Evolutionary conservation across 1,284 basidiomycete genomes (phyloP).

Genomic region (Ganoderma lingzhi): DNA sequence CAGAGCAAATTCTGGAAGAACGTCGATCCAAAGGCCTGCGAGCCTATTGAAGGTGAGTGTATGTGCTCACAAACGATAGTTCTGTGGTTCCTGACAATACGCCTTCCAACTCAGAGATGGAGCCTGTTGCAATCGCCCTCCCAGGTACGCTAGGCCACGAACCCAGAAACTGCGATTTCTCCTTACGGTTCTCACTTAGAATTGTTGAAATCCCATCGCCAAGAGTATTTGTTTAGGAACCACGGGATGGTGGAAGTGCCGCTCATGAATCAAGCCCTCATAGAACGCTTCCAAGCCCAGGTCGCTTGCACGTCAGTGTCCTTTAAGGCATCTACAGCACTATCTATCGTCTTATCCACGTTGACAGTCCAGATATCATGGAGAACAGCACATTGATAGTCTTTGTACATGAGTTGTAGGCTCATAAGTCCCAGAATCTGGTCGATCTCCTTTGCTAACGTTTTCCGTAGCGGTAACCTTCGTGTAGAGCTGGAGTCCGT

Average conservation of each 20-base stretch:
- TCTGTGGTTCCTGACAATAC: constrained; percentile 18
- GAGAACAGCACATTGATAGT: constrained; percentile 78
- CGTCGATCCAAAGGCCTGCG: constrained; percentile 80
- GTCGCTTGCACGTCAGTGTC: constrained; percentile 83
- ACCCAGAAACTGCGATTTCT: neutral
- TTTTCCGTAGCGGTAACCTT: constrained; percentile 77
- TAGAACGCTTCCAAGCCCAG: constrained; percentile 79
- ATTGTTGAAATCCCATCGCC: constrained; percentile 88
- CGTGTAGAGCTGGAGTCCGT: constrained; percentile 81
- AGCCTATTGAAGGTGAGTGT: constrained; percentile 75
- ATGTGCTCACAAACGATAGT: too few relatives aligned
- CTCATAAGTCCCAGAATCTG: constrained; percentile 22
- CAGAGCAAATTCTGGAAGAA: constrained; percentile 94
- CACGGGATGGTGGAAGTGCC: constrained; percentile 86
- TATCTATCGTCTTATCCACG: constrained; percentile 5
- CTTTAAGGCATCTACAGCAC: neutral
- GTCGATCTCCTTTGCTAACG: constrained; percentile 7
- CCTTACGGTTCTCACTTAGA: constrained; percentile 45
- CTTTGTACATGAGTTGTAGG: constrained; percentile 93
- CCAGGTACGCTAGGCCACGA: constrained; percentile 53
- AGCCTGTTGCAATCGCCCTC: constrained; percentile 68
- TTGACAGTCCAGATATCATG: constrained; percentile 66
- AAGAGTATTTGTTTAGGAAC: constrained; percentile 76
- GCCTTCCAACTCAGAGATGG: constrained; percentile 52
- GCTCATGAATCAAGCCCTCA: constrained; percentile 68